A percentile compares a stretch with the other conserved stretches of the same genome.
Conservation (phyloP, 331 rosid species). For the Rosa hybrid region DNA sequence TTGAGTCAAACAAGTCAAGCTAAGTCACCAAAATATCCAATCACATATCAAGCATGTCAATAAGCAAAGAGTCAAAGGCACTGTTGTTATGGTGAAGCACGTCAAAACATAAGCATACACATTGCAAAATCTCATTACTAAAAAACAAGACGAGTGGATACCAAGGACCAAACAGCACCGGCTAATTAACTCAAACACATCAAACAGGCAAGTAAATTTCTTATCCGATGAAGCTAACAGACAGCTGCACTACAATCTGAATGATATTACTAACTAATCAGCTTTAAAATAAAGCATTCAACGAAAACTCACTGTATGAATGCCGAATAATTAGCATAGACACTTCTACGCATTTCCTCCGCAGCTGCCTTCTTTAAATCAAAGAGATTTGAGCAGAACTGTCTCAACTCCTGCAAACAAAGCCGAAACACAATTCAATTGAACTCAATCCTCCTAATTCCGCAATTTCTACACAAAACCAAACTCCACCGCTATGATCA, state of each 20-base stretch:
- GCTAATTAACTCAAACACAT: not conserved
- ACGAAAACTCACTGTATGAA: constrained; percentile 75
- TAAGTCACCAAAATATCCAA: constrained; percentile 5
- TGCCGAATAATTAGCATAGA: constrained; percentile 95
- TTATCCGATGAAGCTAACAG: not conserved
- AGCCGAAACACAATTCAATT: not conserved
- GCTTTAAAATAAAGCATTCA: constrained; percentile 14
- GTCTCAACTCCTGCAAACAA: constrained; percentile 78
- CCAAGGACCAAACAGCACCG: not conserved
- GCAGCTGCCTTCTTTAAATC: constrained; percentile 94
- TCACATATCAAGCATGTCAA: not conserved
- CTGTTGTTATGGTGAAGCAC: not conserved
- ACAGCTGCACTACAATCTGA: not conserved
- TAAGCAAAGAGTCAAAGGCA: not conserved
- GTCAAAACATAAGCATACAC: not conserved
- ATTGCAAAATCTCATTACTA: not conserved
- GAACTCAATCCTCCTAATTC: not conserved
- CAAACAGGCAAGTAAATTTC: not conserved
- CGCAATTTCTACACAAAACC: not conserved
- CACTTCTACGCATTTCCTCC: constrained; percentile 98
- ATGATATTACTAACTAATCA: not conserved
- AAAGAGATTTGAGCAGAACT: constrained; percentile 76
- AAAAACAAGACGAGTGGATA: not conserved
- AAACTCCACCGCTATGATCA: not conserved
- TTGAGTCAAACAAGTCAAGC: not conserved